Evolutionary conservation across 805 yeast species (phyloP), one percentile per base, ranked within the genome.

Genomic region (Candida boidinii): DNA sequence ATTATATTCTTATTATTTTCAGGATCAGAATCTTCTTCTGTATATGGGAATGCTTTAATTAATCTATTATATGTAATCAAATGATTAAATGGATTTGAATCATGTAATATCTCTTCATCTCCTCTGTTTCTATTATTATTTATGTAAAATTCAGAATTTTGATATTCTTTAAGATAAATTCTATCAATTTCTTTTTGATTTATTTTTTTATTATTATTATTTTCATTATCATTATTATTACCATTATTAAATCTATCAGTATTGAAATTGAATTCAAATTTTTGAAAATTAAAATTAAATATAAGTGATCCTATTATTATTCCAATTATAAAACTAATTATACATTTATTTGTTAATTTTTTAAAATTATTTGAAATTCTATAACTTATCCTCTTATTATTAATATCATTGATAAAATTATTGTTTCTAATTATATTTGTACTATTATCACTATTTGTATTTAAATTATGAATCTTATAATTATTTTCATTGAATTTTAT

Each of bases 91-190:
- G 58, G 58, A 38, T 56, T 56, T 32, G 64, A 46, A 11, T 41
- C 49, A 6, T 11, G 56, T 29, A 79, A 54, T 41, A 73, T 76
- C 33, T 68, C 70, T 42, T 66, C 68, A 31, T 64, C 70, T 25
- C 41, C 49, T 11, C 13, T 29, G 7, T 30, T 29, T 2, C 19
- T 51, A 53, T 47, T 60, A 55, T 44, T 56, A 56, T 7, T 56
- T 66, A 7, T 49, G 63, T 17, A 67, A 54, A 41, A 24, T 46
- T 28, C 45, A 51, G 41, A 57, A 50, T 44, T 29, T 29, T 17
- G 37, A 52, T 31, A 39, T 4, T n/a, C 16, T 6, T 27, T 13
- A 7, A 15, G 28, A 25, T 25, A 25, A n/a, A n/a, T n/a, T n/a
- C n/a, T n/a, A n/a, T n/a, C n/a, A n/a, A n/a, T n/a, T n/a, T n/a